Conservation (phyloP, 1,284 basidiomycete genomes). For the Ustilago xerochloae region DNA sequence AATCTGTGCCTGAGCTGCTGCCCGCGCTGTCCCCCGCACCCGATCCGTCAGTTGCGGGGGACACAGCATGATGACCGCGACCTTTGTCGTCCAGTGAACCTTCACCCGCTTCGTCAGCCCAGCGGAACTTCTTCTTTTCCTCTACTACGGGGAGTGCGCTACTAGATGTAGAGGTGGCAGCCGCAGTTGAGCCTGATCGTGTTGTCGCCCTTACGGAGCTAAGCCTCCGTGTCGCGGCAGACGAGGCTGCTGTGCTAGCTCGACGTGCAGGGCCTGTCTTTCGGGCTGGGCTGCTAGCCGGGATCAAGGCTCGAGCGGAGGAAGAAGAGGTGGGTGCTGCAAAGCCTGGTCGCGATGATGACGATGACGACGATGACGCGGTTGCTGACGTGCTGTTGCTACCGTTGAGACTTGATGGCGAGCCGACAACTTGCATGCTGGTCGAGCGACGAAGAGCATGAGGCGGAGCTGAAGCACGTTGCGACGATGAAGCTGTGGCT, state of each 20-base stretch:
- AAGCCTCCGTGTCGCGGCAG: conserved; percentile 12
- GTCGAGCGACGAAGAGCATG: conserved; percentile 11
- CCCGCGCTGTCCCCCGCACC: conserved; percentile 4
- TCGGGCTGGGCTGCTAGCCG: conserved; percentile 17
- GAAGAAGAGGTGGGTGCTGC: conserved; percentile 43
- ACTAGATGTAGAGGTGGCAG: too few species aligned
- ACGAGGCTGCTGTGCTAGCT: conserved; percentile 4
- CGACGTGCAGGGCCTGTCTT: conserved; percentile 15
- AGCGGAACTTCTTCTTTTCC: conserved; percentile 82
- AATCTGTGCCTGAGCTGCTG: conserved; percentile 32
- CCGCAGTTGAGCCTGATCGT: too few species aligned
- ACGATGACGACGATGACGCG: too few species aligned
- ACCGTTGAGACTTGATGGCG: conserved; percentile 1
- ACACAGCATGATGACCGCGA: conserved; percentile 4
- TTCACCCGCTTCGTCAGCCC: conserved; percentile 87
- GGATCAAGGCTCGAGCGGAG: conserved; percentile 20
- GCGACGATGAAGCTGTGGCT: neutral
- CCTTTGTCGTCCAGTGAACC: conserved; percentile 81
- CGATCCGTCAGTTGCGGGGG: neutral
- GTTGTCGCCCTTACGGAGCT: conserved; percentile 10
- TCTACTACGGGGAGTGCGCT: conserved; percentile 17
- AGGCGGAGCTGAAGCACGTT: conserved; percentile 8
- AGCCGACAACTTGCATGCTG: conserved; percentile 29
- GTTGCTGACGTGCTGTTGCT: too few species aligned
- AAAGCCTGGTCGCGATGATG: conserved; percentile 21